These are phyloP conservation scores for Pythium aquatile DNA, from an alignment of 352 stramenopile genomes.

Conservation along the genomic window DNA sequence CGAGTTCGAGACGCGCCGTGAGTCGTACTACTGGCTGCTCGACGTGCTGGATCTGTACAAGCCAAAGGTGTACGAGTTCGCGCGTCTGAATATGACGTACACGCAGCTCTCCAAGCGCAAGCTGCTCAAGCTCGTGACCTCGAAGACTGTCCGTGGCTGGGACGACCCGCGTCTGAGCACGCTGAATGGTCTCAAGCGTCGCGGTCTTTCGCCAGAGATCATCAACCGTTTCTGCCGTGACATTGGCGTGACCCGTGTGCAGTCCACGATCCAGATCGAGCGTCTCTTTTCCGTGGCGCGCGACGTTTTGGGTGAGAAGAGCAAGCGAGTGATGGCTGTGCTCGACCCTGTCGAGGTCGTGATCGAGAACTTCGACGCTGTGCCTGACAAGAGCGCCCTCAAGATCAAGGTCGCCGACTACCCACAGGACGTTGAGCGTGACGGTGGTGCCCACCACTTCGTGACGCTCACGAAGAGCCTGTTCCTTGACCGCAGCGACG, in stretches of 20 bases:
- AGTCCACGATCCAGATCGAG: slow-evolving; percentile 88
- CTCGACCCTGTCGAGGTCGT: slow-evolving; percentile 76
- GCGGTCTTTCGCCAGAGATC: slow-evolving; percentile 83
- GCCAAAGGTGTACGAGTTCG: slow-evolving; percentile 97
- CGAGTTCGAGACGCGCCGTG: slow-evolving; percentile 98
- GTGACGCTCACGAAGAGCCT: slow-evolving; percentile 61
- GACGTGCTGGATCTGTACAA: slow-evolving; percentile 97
- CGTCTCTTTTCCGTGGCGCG: slow-evolving; percentile 72
- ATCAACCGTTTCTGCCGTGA: slow-evolving; percentile 89
- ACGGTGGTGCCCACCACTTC: slow-evolving; percentile 55
- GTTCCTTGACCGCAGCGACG: slow-evolving; percentile 72
- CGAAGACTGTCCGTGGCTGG: slow-evolving; percentile 88
- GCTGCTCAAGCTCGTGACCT: slow-evolving; percentile 97
- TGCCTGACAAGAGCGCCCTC: slow-evolving; percentile 36
- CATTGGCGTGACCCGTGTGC: slow-evolving; percentile 82
- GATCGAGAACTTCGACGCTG: slow-evolving; percentile 62
- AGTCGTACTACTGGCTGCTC: slow-evolving; percentile 99
- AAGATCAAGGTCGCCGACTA: slow-evolving; percentile 64
- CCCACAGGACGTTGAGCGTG: slow-evolving; percentile 65
- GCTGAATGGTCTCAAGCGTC: slow-evolving; percentile 91
- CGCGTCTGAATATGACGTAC: slow-evolving; percentile 96
- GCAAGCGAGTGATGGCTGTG: slow-evolving; percentile 78
- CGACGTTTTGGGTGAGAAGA: slow-evolving; percentile 61
- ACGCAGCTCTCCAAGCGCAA: slow-evolving; percentile 99
- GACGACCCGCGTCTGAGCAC: slow-evolving; percentile 98